phyloP scores from a whole-genome alignment of 768 basidiomycete genomes.

The Pleurotus tuber-regium region DNA sequence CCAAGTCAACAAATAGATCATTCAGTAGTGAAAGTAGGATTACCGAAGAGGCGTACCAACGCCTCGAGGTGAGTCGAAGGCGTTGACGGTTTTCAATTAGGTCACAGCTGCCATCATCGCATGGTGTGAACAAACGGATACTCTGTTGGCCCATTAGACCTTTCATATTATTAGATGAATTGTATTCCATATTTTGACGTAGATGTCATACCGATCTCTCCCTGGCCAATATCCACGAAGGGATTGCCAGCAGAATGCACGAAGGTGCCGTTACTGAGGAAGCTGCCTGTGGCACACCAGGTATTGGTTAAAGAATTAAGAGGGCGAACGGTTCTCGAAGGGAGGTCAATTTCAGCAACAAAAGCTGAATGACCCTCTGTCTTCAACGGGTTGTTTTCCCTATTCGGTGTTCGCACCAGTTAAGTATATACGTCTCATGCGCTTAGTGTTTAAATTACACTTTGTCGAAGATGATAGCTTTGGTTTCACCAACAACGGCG shows the following conservation, averaged over 20 bases:
- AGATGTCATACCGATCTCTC: not conserved
- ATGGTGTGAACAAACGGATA: conserved; percentile 37
- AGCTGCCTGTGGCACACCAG: conserved; percentile 42
- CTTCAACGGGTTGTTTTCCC: conserved; percentile 34
- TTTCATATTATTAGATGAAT: not conserved
- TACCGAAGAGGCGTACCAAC: conserved; percentile 41
- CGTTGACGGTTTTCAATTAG: conserved; percentile 33
- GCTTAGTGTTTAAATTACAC: not conserved
- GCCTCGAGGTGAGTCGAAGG: conserved; percentile 31
- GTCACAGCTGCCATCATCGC: conserved; percentile 29
- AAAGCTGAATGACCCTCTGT: conserved; percentile 43
- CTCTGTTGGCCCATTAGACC: conserved; percentile 30
- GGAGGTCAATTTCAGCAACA: conserved; percentile 41
- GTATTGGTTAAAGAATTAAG: conserved; percentile 32
- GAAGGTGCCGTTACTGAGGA: conserved; percentile 40
- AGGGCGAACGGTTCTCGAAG: conserved; percentile 34
- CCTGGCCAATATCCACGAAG: conserved; percentile 12
- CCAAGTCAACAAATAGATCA: not conserved
- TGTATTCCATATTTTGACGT: not conserved
- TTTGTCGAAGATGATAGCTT: conserved; percentile 19
- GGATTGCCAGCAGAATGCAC: conserved; percentile 21
- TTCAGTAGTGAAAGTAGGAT: conserved; percentile 13
- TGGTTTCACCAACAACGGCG: conserved; percentile 20
- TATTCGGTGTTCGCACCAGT: not conserved
- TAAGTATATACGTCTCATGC: not conserved